Evolutionary conservation across 176 grass and related monocot species (phyloP), one percentile per base, ranked within the genome.

Genomic region (Aegilops bicornis): DNA sequence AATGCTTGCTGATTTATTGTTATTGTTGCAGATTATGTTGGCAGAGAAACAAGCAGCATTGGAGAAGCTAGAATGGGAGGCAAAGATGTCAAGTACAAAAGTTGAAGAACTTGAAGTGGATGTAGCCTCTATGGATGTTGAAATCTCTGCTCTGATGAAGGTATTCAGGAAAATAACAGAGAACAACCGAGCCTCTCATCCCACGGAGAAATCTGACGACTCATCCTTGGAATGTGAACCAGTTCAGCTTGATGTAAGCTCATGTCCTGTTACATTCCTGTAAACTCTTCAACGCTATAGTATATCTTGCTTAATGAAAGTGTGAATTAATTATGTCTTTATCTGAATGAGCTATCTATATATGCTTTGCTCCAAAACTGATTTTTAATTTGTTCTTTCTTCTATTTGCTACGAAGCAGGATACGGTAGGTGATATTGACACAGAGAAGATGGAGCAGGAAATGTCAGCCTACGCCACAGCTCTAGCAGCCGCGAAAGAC

Each of bases 41-140:
- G 97, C 97, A 73, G 97, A 99, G 62, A 99, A 99, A 68, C 97
- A 99, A 87, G 97, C 94, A 32, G 66, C 85, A 63, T 54, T 97
- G 58, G 97, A 99, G 78, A 94, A 92, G 78, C 79, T 99, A 83
- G 89, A 94, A 76, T 99, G 97, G 97, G 92, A 99, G 69, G 92
- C 92, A 71, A 96, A 89, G 48, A 72, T 94, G 27, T 94, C 97
- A 11, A 94, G 71, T 78, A 87, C 81, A 23, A 99, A 93, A 73
- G 90, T 95, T 62, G 90, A 97, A 79, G 90, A 97, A 79, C 92
- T 99, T 42, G 79, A 97, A 91, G 94, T 88, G 11, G 80, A 99
- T 89, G 89, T 94, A 45, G 79, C 89, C 78, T 88, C 91, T 79
- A 99, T 99, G 97, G 92, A 95, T 29, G 79, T 85, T 20, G 97